These are phyloP conservation scores for Tetrahymena elliotti DNA, from an alignment of 73 alveolate species.

Conservation along the genomic window DNA sequence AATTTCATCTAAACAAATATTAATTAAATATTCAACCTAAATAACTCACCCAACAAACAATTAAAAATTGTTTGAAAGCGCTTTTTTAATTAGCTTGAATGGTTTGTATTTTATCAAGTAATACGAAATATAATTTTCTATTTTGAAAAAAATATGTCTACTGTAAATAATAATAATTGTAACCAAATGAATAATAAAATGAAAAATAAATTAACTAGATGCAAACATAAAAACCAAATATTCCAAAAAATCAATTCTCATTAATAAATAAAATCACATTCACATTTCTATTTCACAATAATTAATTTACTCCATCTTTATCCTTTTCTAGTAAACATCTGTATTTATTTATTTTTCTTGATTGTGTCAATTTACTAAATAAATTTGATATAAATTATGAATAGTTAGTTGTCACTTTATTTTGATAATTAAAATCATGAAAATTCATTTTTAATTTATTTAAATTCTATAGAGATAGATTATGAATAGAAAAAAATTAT, in stretches of 20 bases:
- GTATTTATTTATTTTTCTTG: not conserved
- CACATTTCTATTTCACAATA: too few species aligned
- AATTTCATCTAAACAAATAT: too few species aligned
- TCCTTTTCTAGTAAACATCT: not conserved
- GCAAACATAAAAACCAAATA: not conserved
- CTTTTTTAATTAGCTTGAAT: not conserved
- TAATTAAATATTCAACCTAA: too few species aligned
- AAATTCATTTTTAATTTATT: too few species aligned
- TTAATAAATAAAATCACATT: not conserved
- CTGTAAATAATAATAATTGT: not conserved
- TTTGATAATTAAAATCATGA: not conserved
- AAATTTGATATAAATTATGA: too few species aligned
- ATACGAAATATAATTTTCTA: not conserved
- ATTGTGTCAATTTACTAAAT: not conserved
- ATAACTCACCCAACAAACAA: too few species aligned
- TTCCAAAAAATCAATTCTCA: not conserved
- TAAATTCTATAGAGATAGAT: not conserved
- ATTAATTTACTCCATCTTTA: not conserved
- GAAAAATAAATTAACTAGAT: too few species aligned
- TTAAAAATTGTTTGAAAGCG: too few species aligned
- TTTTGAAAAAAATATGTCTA: too few species aligned
- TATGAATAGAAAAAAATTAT: not conserved
- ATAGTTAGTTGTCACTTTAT: not conserved
- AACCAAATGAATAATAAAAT: not conserved
- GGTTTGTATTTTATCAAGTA: not conserved